phyloP scores from a whole-genome alignment of 176 grass and related monocot species.

The Eleusine indica region DNA sequence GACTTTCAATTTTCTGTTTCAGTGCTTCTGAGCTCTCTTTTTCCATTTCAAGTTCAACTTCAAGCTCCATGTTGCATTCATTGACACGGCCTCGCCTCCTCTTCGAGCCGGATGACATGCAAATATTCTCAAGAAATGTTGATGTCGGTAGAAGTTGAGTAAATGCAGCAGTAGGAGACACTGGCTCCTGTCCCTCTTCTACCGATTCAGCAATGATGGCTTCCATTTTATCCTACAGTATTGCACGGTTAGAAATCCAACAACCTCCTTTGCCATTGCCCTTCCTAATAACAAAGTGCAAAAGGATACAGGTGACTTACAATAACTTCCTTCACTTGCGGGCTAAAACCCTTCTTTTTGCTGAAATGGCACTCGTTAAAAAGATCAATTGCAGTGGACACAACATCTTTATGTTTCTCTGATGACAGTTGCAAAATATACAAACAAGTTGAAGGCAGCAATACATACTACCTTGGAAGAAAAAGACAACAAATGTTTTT shows the following conservation, averaged over 20 bases:
- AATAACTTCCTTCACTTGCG: neutral
- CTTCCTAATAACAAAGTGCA: neutral
- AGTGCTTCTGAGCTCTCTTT: too few relatives aligned
- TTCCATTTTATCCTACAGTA: neutral
- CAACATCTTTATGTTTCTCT: neutral
- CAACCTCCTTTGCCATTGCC: neutral
- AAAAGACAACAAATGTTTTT: too few relatives aligned
- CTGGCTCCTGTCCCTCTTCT: too few relatives aligned
- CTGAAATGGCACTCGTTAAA: neutral
- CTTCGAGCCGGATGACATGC: too few relatives aligned
- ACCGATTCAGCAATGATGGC: neutral
- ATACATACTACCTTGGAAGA: neutral
- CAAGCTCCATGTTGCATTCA: too few relatives aligned
- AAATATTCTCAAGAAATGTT: too few relatives aligned
- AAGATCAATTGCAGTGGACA: neutral
- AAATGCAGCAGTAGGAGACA: too few relatives aligned
- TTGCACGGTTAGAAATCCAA: neutral
- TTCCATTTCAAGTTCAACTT: too few relatives aligned
- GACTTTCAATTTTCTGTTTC: too few relatives aligned
- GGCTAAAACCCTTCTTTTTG: neutral
- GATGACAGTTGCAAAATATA: neutral
- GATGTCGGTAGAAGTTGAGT: too few relatives aligned
- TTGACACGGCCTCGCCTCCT: too few relatives aligned
- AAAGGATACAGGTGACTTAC: neutral
- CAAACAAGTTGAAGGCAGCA: neutral